Conservation (phyloP, 2,329 filamentous ascomycete genomes). For the Fusarium sp. region DNA sequence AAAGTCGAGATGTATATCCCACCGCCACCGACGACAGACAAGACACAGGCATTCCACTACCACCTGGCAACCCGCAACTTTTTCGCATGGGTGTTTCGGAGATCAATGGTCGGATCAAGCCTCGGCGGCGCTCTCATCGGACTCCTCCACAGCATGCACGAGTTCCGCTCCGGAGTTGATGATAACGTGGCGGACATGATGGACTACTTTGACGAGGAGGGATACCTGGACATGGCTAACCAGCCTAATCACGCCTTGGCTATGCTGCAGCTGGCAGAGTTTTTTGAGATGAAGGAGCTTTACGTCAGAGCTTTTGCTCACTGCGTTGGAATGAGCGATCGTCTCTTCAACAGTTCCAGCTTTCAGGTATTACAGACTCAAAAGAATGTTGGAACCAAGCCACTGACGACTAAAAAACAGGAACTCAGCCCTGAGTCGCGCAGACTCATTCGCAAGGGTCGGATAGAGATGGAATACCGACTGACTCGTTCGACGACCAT, state of each 20-base stretch:
- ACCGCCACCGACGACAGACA: constrained; percentile 61
- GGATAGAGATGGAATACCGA: constrained; percentile 69
- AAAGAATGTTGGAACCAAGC: constrained; percentile 7
- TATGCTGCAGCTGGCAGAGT: constrained; percentile 71
- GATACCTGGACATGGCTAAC: constrained; percentile 71
- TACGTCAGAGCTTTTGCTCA: constrained; percentile 79
- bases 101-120: constrained; percentile 71
- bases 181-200: constrained; percentile 69
- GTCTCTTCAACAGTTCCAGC: constrained; percentile 63
- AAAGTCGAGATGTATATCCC: constrained; percentile 73
- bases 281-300: constrained; percentile 66
- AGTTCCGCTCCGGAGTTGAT: constrained; percentile 62
- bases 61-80: constrained; percentile 77
- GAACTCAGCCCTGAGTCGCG: constrained; percentile 62
- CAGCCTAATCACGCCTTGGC: constrained; percentile 73
- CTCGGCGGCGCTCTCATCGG: constrained; percentile 70
- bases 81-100: constrained; percentile 72
- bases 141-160: constrained; percentile 69
- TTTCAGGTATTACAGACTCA: constrained; percentile 61
- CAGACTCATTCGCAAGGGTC: constrained; percentile 69
- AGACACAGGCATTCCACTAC: constrained; percentile 65
- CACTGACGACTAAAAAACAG: constrained; percentile 48
- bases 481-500: constrained; percentile 65
- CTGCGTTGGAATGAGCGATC: constrained; percentile 77
- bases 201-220: constrained; percentile 71